Evolutionary conservation across 2,329 filamentous ascomycete species (phyloP).

Genomic region (Pseudopithomyces maydicus): DNA sequence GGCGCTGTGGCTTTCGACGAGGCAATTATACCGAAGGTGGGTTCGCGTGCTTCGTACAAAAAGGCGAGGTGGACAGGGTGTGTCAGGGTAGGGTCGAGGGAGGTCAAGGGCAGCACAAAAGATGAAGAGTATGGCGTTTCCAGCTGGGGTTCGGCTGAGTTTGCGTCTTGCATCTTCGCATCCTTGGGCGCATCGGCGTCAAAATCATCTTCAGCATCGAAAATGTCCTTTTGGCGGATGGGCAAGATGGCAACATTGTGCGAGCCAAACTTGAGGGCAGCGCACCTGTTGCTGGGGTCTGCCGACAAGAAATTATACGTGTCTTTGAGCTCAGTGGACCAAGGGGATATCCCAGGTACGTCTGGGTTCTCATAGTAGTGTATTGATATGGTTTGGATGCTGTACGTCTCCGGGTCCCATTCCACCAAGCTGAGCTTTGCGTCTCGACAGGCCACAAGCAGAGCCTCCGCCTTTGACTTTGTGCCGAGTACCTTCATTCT

Average conservation of each 20-base stretch:
- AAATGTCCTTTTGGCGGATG: constrained; percentile 84
- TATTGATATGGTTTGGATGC: constrained; percentile 87
- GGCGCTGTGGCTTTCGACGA: constrained; percentile 75
- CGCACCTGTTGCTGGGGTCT: constrained; percentile 91
- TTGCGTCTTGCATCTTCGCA: constrained; percentile 35
- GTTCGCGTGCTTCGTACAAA: constrained; percentile 94
- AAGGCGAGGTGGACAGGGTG: constrained; percentile 93
- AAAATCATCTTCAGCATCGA: constrained; percentile 89
- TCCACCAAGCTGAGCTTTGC: constrained; percentile 92
- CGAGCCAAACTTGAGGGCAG: constrained; percentile 87
- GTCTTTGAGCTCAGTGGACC: constrained; percentile 75
- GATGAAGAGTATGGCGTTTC: constrained; percentile 82
- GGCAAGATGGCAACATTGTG: constrained; percentile 92
- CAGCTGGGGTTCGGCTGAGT: constrained; percentile 45
- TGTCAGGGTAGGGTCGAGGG: constrained; percentile 83
- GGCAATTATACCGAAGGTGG: constrained; percentile 93
- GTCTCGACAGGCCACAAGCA: constrained; percentile 84
- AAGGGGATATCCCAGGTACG: constrained; percentile 74
- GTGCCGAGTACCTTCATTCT: constrained; percentile 74
- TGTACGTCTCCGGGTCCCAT: constrained; percentile 83
- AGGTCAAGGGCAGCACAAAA: constrained; percentile 88
- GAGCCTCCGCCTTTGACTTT: constrained; percentile 79
- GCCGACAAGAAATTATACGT: constrained; percentile 83
- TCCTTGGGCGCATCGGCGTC: constrained; percentile 67
- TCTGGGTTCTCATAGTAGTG: constrained; percentile 99